These are phyloP conservation scores for Nadsonia starkeyi-henricii DNA, from an alignment of 1,139 yeast species.

Conservation along the genomic window DNA sequence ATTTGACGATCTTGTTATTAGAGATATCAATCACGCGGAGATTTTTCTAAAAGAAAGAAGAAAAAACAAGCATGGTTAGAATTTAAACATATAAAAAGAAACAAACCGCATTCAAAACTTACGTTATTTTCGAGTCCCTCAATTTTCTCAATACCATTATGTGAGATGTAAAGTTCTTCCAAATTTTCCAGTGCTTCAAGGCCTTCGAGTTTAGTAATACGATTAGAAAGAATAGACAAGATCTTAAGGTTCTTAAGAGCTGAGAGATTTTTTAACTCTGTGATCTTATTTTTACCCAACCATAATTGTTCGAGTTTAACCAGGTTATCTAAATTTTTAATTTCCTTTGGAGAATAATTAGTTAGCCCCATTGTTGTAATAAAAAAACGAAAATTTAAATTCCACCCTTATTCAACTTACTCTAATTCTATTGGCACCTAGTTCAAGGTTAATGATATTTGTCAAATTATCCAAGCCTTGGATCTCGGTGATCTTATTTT, in stretches of 20 bases:
- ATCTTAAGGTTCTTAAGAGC: constrained; percentile 53
- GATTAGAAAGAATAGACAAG: constrained; percentile 79
- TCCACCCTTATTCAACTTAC: constrained; percentile 7
- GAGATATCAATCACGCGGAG: constrained; percentile 72
- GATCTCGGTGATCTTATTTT: constrained; percentile 68
- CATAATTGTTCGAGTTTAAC: constrained; percentile 60
- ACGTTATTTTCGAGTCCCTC: constrained; percentile 64
- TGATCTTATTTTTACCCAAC: constrained; percentile 82
- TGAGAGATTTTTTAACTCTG: constrained; percentile 47
- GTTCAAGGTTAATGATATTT: constrained; percentile 58
- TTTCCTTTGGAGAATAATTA: constrained; percentile 18
- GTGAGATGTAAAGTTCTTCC: constrained; percentile 80
- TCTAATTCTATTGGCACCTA: constrained; percentile 80
- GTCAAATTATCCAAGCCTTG: constrained; percentile 47
- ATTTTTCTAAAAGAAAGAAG: constrained; percentile 24
- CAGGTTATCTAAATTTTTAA: constrained; percentile 43
- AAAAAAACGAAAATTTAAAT: neutral
- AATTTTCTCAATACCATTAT: constrained; percentile 62
- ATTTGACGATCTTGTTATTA: constrained; percentile 46
- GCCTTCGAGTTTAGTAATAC: constrained; percentile 68
- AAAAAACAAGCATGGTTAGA: neutral
- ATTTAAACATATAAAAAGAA: too few species aligned
- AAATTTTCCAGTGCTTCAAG: constrained; percentile 55
- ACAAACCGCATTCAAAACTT: neutral
- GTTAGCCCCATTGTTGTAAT: too few species aligned